These are phyloP conservation scores for Naganishia cerealis DNA, from an alignment of 1,284 basidiomycete genomes.

Conservation along the genomic window DNA sequence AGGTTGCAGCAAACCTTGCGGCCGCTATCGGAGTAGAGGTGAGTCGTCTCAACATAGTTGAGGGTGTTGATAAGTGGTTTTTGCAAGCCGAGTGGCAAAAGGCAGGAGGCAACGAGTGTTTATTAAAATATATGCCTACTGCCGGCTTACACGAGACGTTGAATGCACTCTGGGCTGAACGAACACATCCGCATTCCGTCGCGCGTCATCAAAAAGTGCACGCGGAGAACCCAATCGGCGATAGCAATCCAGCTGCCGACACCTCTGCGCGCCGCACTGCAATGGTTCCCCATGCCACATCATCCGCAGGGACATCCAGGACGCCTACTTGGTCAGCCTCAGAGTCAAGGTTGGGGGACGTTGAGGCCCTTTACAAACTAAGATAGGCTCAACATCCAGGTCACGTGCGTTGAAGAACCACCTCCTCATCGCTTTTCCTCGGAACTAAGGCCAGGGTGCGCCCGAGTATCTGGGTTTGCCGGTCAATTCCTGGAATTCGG, in stretches of 20 bases:
- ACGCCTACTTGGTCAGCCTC: neutral
- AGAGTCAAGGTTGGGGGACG: neutral
- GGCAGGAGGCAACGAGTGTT: neutral
- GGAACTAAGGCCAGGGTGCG: constrained; percentile 19
- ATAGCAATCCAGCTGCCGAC: neutral
- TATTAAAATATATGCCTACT: neutral
- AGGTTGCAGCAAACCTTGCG: constrained; percentile 20
- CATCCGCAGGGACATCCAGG: neutral
- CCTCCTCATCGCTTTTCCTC: constrained; percentile 23
- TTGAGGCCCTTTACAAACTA: neutral
- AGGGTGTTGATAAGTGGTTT: neutral
- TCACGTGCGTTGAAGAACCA: constrained; percentile 11
- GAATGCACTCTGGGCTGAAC: constrained; percentile 20
- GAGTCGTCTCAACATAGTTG: constrained; percentile 33
- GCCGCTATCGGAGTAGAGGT: constrained; percentile 27
- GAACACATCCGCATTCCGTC: constrained; percentile 23
- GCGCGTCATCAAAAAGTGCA: constrained; percentile 29
- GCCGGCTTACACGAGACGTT: constrained; percentile 1
- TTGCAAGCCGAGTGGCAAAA: constrained; percentile 22
- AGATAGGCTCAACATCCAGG: neutral
- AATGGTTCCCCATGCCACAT: neutral
- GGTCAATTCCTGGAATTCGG: neutral
- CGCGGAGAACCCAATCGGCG: constrained; percentile 24
- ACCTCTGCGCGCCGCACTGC: neutral
- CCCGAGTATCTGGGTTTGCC: neutral